Conservation (phyloP, 257 asterid species). For the Ophiorrhiza pumila region DNA sequence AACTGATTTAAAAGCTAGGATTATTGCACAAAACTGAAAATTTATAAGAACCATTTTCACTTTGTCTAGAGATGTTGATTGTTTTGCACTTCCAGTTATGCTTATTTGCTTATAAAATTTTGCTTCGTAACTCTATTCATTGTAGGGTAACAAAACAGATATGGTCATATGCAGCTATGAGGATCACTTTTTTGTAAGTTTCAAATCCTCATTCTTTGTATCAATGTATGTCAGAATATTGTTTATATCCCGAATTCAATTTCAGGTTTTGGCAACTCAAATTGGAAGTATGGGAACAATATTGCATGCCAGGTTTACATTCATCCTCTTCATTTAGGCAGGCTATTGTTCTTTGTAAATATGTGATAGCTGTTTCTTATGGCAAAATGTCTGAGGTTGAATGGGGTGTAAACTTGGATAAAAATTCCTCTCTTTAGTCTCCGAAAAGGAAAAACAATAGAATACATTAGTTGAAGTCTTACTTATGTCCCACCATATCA, state of each 20-base stretch:
- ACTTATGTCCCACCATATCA: not conserved
- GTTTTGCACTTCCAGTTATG: not conserved
- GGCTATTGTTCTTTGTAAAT: constrained; percentile 10
- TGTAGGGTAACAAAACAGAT: constrained; percentile 74
- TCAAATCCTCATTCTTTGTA: not conserved
- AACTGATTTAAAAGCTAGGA: not conserved
- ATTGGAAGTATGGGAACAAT: constrained; percentile 96
- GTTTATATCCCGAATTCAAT: constrained; percentile 10
- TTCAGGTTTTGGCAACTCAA: constrained; percentile 86
- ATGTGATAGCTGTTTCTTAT: not conserved
- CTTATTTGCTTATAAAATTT: too few relatives aligned
- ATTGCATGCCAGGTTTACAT: constrained; percentile 70
- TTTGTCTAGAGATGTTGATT: not conserved
- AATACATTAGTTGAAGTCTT: not conserved
- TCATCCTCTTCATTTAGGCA: not conserved
- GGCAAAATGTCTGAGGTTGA: not conserved
- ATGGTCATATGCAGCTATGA: constrained; percentile 67
- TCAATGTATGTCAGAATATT: not conserved
- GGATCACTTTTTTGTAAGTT: constrained; percentile 75
- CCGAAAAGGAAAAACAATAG: not conserved
- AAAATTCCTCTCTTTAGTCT: not conserved
- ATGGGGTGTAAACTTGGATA: constrained; percentile 6
- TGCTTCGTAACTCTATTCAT: not conserved
- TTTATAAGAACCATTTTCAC: not conserved
- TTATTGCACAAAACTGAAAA: not conserved